These are phyloP conservation scores for Aspergillus homomorphus DNA, from an alignment of 495 filamentous ascomycete genomes.

Conservation along the genomic window DNA sequence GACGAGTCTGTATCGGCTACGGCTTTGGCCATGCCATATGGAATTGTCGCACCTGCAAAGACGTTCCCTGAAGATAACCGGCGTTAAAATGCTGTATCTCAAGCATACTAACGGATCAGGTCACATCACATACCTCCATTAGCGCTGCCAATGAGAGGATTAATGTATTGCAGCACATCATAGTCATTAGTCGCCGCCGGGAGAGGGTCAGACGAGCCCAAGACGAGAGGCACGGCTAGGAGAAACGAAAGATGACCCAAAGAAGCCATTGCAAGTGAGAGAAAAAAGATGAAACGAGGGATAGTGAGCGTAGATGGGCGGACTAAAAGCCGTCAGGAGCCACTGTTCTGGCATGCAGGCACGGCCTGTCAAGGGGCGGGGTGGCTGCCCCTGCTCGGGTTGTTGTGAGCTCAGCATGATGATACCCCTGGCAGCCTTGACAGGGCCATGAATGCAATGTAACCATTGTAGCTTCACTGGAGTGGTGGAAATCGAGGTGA, in stretches of 20 bases:
- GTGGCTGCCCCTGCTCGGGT: not conserved
- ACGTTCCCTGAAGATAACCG: slow-evolving; percentile 50
- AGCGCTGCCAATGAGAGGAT: slow-evolving; percentile 58
- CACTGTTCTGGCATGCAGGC: slow-evolving; percentile 15
- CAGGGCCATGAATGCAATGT: not conserved
- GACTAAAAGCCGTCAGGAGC: not conserved
- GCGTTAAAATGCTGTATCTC: not conserved
- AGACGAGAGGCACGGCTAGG: slow-evolving; percentile 16
- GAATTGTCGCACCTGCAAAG: slow-evolving; percentile 71
- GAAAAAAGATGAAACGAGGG: slow-evolving; percentile 1
- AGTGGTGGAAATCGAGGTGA: not conserved
- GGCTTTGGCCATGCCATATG: slow-evolving; percentile 76
- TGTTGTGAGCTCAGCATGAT: not conserved
- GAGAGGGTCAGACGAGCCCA: slow-evolving; percentile 14
- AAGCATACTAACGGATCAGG: not conserved
- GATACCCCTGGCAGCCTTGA: not conserved
- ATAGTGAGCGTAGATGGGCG: not conserved
- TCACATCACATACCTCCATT: slow-evolving; percentile 49
- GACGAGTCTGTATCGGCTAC: slow-evolving; percentile 67
- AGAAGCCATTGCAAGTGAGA: slow-evolving; percentile 10
- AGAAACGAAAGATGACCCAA: slow-evolving; percentile 17
- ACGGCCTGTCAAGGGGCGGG: slow-evolving; percentile 11
- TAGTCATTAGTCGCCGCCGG: slow-evolving; percentile 26
- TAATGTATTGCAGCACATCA: slow-evolving; percentile 48
- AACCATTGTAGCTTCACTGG: not conserved